These are phyloP conservation scores for Jatropha multifida DNA, from an alignment of 441 rosid genomes.

Conservation along the genomic window DNA sequence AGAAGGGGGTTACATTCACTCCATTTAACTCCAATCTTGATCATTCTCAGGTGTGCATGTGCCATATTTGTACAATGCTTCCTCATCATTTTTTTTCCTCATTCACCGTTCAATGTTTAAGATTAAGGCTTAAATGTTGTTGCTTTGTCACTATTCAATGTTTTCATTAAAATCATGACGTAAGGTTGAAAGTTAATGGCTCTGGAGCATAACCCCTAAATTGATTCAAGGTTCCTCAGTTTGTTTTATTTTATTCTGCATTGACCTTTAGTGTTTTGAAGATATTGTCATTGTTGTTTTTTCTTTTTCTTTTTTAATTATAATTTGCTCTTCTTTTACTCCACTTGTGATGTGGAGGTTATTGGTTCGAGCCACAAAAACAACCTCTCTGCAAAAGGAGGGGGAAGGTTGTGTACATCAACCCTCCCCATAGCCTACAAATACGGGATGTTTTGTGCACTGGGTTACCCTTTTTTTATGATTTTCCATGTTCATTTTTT, in stretches of 20 bases:
- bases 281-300: neutral
- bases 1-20: slow-evolving; percentile 55
- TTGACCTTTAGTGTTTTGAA: neutral
- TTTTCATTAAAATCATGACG: neutral
- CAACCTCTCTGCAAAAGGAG: too few relatives aligned
- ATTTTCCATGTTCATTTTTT: neutral
- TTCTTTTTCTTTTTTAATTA: neutral
- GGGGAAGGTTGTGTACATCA: too few relatives aligned
- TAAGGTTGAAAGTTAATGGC: slow-evolving; percentile 8
- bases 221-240: neutral
- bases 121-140: too few relatives aligned
- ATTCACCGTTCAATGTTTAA: neutral
- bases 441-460: too few relatives aligned
- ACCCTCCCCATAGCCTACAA: too few relatives aligned
- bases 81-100: neutral
- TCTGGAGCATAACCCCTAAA: neutral
- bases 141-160: too few relatives aligned
- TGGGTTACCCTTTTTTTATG: too few relatives aligned
- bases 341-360: too few relatives aligned
- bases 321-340: too few relatives aligned
- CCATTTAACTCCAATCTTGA: slow-evolving; percentile 79
- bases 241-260: neutral
- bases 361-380: too few relatives aligned
- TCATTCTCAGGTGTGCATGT: slow-evolving; percentile 68
- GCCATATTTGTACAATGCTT: neutral